These are phyloP conservation scores for Articulospora tetracladia DNA, from an alignment of 495 filamentous ascomycete genomes.

Conservation along the genomic window DNA sequence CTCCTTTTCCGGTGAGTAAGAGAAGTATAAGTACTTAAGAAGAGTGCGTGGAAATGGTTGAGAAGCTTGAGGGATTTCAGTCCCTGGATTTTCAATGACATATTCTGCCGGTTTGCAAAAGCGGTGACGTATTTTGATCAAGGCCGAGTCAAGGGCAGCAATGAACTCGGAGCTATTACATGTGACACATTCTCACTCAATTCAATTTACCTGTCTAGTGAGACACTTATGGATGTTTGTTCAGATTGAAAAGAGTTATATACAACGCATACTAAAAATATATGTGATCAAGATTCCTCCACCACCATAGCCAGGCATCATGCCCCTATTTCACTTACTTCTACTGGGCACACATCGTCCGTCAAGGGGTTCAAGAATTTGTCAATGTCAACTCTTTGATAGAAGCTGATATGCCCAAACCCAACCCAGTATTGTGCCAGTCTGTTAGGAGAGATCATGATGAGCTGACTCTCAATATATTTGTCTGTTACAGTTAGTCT, in stretches of 20 bases:
- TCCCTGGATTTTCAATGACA: neutral
- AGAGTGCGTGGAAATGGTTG: neutral
- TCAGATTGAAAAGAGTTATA: no score
- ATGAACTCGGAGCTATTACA: neutral
- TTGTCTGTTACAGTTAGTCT: slow-evolving; percentile 45
- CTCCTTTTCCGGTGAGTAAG: no score
- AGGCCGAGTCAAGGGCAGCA: neutral
- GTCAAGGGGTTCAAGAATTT: slow-evolving; percentile 28
- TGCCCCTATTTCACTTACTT: neutral
- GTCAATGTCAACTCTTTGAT: slow-evolving; percentile 75
- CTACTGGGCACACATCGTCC: neutral
- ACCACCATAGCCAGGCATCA: neutral
- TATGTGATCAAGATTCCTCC: no score
- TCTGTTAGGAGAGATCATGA: slow-evolving; percentile 71
- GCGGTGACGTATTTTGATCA: neutral
- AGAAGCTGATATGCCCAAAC: slow-evolving; percentile 79
- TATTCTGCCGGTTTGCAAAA: neutral
- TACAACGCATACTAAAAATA: no score
- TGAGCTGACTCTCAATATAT: slow-evolving; percentile 70
- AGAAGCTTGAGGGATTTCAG: neutral
- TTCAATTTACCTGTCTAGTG: no score
- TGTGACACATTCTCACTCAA: neutral
- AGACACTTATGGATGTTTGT: no score
- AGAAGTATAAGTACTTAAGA: no score
- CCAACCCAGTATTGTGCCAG: slow-evolving; percentile 80